Evolutionary conservation across 106 monocot species (phyloP).

Genomic region (Cymbidium sinense): DNA sequence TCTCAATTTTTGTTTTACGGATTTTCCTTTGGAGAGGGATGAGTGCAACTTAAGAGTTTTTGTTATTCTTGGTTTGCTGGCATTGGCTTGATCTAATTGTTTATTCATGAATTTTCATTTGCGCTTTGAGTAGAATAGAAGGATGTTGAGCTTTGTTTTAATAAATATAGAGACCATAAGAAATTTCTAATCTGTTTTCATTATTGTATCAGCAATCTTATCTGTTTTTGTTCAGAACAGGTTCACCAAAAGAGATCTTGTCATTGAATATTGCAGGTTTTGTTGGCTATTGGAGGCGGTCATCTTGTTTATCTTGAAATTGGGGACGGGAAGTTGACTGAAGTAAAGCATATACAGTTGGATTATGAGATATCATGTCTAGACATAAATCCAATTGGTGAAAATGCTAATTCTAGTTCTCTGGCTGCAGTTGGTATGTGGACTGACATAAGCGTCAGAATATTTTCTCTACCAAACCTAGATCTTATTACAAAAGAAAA

Average conservation of each 20-base stretch:
- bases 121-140: not conserved
- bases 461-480: conserved; percentile 74
- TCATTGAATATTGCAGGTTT: conserved; percentile 43
- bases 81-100: not conserved
- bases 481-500: conserved; percentile 68
- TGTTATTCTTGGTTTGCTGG: not conserved
- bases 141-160: not conserved
- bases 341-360: conserved; percentile 73
- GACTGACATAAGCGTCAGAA: conserved; percentile 96
- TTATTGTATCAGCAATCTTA: not conserved
- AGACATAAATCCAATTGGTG: conserved; percentile 90
- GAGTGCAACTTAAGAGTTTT: not conserved
- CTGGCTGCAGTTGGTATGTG: conserved; percentile 97
- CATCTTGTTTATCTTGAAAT: conserved; percentile 96
- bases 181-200: not conserved
- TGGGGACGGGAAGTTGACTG: conserved; percentile 56
- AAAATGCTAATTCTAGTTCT: conserved; percentile 48
- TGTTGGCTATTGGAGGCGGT: conserved; percentile 90
- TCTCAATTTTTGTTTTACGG: conserved; percentile 14
- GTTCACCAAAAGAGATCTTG: conserved; percentile 7
- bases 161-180: not conserved
- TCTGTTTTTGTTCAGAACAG: conserved; percentile 2
- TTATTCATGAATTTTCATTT: not conserved
- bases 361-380: conserved; percentile 97
- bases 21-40: not conserved